A percentile compares a stretch with the other conserved stretches of the same genome.
phyloP scores from a whole-genome alignment of 2,329 filamentous ascomycete genomes.

The Apiospora pterosperma region DNA sequence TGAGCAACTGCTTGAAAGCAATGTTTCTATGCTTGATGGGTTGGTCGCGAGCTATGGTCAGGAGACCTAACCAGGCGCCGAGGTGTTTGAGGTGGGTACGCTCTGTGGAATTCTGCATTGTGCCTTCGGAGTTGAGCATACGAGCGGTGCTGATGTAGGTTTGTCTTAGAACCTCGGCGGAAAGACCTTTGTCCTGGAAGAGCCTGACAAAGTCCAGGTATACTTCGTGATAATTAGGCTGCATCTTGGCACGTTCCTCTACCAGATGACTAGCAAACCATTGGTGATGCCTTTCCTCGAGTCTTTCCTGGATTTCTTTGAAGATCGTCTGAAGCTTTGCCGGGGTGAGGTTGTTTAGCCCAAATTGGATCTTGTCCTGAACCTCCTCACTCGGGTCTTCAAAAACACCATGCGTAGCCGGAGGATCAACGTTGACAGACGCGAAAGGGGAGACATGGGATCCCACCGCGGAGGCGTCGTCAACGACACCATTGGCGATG shows the following conservation, averaged over 20 bases:
- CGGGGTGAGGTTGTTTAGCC: conserved; percentile 93
- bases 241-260: conserved; percentile 92
- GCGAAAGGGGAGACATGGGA: conserved; percentile 68
- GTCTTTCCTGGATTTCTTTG: conserved; percentile 71
- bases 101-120: conserved; percentile 79
- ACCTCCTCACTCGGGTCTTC: conserved; percentile 81
- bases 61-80: conserved; percentile 85
- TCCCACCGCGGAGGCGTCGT: conserved; percentile 58
- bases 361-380: conserved; percentile 92
- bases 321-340: conserved; percentile 84
- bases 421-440: conserved; percentile 72
- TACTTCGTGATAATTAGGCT: conserved; percentile 92
- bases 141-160: conserved; percentile 84
- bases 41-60: conserved; percentile 90
- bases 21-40: conserved; percentile 96
- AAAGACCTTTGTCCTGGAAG: conserved; percentile 75
- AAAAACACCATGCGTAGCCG: conserved; percentile 59
- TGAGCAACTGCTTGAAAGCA: conserved; percentile 90
- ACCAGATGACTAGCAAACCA: conserved; percentile 97
- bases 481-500: conserved; percentile 65
- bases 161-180: conserved; percentile 87
- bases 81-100: conserved; percentile 89
- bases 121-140: conserved; percentile 86
- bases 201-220: conserved; percentile 87
- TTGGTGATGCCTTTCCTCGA: conserved; percentile 80